Percentiles rank a stretch among this genome's conserved stretches.
Evolutionary conservation across 768 basidiomycete species (phyloP).

Genomic region (Trametes cingulata): DNA sequence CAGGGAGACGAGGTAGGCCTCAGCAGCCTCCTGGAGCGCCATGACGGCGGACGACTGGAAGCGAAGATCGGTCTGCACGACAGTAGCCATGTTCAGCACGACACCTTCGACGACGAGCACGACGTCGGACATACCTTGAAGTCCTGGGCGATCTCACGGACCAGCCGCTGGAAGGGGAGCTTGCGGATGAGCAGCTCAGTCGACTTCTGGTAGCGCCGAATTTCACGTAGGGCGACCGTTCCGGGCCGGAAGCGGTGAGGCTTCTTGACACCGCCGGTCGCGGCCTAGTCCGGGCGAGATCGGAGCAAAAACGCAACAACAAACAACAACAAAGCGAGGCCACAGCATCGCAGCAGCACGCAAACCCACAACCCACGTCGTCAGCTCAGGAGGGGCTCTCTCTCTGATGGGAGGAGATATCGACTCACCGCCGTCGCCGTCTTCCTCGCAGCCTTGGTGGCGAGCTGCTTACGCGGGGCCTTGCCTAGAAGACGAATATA

Average conservation of each 20-base stretch:
- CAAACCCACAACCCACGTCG: conserved; percentile 24
- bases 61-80: conserved; percentile 67
- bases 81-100: conserved; percentile 33
- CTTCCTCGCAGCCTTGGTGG: conserved; percentile 48
- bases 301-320: conserved; percentile 12
- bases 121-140: conserved; percentile 64
- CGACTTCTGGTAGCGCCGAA: conserved; percentile 97
- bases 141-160: conserved; percentile 92
- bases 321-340: conserved; percentile 22
- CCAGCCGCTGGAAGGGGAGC: conserved; percentile 98
- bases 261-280: conserved; percentile 96
- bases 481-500: conserved; percentile 33
- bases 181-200: conserved; percentile 99
- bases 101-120: conserved; percentile 84
- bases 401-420: conserved; percentile 8
- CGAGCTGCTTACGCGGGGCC: conserved; percentile 46
- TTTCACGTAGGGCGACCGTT: conserved; percentile 99
- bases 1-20: conserved; percentile 77
- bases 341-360: conserved; percentile 16
- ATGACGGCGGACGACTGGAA: conserved; percentile 93
- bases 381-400: conserved; percentile 21
- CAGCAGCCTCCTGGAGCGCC: conserved; percentile 86
- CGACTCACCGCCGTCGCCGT: conserved; percentile 35
- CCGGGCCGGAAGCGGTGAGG: conserved; percentile 96
- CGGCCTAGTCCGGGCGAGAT: conserved; percentile 26